These are phyloP conservation scores for Thielaviopsis euricoi DNA, from an alignment of 2,329 filamentous ascomycete genomes.

Conservation along the genomic window DNA sequence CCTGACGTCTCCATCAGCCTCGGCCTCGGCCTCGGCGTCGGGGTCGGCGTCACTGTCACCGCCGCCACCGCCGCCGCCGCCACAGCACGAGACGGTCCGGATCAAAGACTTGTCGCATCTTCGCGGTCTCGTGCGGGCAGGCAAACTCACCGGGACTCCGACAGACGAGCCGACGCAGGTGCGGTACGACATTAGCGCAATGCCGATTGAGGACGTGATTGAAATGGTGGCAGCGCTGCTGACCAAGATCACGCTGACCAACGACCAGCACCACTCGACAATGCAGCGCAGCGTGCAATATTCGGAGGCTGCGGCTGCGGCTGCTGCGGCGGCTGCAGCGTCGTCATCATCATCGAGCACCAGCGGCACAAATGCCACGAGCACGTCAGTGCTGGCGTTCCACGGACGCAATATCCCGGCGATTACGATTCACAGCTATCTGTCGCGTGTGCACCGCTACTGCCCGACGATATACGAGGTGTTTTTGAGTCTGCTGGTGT, in stretches of 20 bases:
- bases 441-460: slow-evolving; percentile 95
- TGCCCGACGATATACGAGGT: slow-evolving; percentile 98
- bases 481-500: slow-evolving; percentile 84
- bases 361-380: slow-evolving; percentile 29
- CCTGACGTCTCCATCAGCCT: not conserved
- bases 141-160: slow-evolving; percentile 39
- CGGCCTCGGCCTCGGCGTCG: not conserved
- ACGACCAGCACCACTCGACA: slow-evolving; percentile 85
- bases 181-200: slow-evolving; percentile 87
- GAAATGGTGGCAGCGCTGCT: slow-evolving; percentile 96
- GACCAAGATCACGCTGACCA: slow-evolving; percentile 94
- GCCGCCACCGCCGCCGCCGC: not conserved
- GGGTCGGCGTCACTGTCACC: no score
- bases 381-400: slow-evolving; percentile 68
- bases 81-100: slow-evolving; percentile 42
- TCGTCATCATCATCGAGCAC: slow-evolving; percentile 30
- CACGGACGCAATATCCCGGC: slow-evolving; percentile 96
- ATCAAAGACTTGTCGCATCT: slow-evolving; percentile 85
- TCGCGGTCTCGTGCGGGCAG: slow-evolving; percentile 69
- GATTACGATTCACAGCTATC: slow-evolving; percentile 90
- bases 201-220: slow-evolving; percentile 95
- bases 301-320: not conserved
- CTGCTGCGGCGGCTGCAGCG: not conserved
- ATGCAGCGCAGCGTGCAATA: slow-evolving; percentile 56
- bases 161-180: slow-evolving; percentile 24